Evolutionary conservation across 2,329 filamentous ascomycete species (phyloP).

Genomic region (Monosporascus sp.): DNA sequence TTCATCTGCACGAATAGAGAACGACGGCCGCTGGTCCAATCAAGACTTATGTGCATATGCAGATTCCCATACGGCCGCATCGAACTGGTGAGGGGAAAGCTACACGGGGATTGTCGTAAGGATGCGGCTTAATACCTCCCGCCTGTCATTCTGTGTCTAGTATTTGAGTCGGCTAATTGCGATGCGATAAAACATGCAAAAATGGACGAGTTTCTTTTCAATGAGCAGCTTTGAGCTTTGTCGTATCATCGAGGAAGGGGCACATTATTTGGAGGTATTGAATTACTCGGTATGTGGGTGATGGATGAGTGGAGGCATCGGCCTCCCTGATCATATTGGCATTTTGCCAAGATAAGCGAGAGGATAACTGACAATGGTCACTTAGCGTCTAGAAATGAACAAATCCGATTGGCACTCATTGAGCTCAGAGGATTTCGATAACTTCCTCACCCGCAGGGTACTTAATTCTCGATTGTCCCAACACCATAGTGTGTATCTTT

Average conservation of each 20-base stretch:
- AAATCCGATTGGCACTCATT: slow-evolving; percentile 1
- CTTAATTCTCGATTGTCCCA: neutral
- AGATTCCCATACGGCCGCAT: no score
- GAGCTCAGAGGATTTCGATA: slow-evolving; percentile 6
- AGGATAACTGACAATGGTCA: neutral
- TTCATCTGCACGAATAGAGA: no score
- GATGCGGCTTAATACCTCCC: no score
- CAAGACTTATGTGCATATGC: no score
- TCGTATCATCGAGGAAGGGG: slow-evolving; percentile 2
- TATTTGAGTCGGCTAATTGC: no score
- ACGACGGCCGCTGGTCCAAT: no score
- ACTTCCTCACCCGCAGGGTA: slow-evolving; percentile 12
- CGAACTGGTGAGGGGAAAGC: no score
- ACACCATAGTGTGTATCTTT: neutral
- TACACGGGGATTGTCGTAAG: no score
- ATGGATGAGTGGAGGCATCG: neutral
- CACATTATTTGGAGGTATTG: slow-evolving; percentile 14
- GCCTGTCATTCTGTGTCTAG: no score
- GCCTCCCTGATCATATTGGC: neutral
- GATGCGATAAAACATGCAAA: neutral
- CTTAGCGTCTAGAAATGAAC: neutral
- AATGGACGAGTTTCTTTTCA: neutral
- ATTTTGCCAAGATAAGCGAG: neutral
- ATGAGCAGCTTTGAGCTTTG: neutral
- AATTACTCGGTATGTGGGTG: slow-evolving; percentile 12